Evolutionary conservation across 2,329 filamentous ascomycete species (phyloP).

Genomic region (Diplocarpon mali): DNA sequence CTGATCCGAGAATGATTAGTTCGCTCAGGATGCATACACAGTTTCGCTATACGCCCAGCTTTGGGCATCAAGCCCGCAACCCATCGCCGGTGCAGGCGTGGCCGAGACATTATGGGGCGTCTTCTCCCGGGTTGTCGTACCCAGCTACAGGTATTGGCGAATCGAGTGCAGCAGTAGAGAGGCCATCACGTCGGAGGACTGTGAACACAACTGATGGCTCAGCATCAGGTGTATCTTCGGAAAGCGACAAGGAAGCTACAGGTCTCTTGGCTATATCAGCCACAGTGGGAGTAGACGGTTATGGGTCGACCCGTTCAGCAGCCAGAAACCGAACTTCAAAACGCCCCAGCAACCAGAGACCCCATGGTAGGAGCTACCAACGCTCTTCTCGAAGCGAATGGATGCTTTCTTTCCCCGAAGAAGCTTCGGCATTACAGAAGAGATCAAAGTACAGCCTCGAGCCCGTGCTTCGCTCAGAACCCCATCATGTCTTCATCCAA

Average conservation of each 20-base stretch:
- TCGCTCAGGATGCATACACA: slow-evolving; percentile 26
- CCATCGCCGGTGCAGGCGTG: slow-evolving; percentile 22
- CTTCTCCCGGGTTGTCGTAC: slow-evolving; percentile 7
- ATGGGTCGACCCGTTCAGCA: not conserved
- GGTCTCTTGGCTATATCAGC: no score
- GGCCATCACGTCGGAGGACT: slow-evolving; percentile 6
- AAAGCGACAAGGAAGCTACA: not conserved
- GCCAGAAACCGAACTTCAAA: not conserved
- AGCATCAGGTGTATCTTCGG: not conserved
- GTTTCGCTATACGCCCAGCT: slow-evolving; percentile 25
- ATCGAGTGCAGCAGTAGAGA: slow-evolving; percentile 3
- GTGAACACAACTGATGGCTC: slow-evolving; percentile 13
- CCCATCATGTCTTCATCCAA: slow-evolving; percentile 24
- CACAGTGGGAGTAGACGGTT: not conserved
- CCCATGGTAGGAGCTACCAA: not conserved
- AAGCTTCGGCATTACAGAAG: not conserved
- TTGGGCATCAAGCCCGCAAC: slow-evolving; percentile 25
- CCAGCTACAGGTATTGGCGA: slow-evolving; percentile 6
- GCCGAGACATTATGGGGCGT: slow-evolving; percentile 15
- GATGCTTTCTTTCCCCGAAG: not conserved
- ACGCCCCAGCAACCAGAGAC: not conserved
- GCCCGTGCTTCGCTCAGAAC: slow-evolving; percentile 21
- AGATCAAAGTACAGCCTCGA: slow-evolving; percentile 18
- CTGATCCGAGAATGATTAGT: slow-evolving; percentile 24
- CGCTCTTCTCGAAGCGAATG: not conserved